phyloP scores from a whole-genome alignment of 148 eudicot genomes.

The Amaranthus hypochondriacus region DNA sequence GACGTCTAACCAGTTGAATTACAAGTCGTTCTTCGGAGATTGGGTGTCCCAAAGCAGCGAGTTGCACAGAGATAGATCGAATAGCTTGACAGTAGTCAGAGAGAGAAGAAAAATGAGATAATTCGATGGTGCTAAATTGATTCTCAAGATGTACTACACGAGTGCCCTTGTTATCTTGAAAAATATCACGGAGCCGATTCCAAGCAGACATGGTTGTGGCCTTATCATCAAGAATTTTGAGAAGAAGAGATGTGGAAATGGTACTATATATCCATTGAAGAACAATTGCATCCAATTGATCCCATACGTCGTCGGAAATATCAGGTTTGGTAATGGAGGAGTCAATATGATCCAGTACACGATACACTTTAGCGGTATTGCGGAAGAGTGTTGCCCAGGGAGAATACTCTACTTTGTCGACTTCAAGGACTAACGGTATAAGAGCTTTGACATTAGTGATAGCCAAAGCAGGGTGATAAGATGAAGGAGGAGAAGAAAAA shows the following conservation, averaged over 20 bases:
- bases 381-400: background rate
- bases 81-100: background rate
- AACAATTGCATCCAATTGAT: background rate
- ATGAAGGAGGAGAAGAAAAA: no score
- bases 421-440: background rate
- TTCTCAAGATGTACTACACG: no score
- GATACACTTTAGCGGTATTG: background rate
- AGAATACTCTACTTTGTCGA: background rate
- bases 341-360: background rate
- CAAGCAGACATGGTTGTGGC: background rate
- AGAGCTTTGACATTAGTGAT: background rate
- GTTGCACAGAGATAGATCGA: background rate
- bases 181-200: no score
- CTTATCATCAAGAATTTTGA: background rate
- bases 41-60: background rate
- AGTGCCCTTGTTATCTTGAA: no score
- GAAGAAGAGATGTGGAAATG: background rate
- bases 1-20: background rate
- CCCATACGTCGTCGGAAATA: background rate
- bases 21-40: background rate
- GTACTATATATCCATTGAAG: background rate
- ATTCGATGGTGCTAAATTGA: no score
- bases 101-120: background rate
- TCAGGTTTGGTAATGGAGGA: background rate
- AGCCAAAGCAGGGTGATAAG: background rate